Base-by-base conservation (phyloP, 371 early-diverging fungal genomes). In the Smittium culicis region DNA sequence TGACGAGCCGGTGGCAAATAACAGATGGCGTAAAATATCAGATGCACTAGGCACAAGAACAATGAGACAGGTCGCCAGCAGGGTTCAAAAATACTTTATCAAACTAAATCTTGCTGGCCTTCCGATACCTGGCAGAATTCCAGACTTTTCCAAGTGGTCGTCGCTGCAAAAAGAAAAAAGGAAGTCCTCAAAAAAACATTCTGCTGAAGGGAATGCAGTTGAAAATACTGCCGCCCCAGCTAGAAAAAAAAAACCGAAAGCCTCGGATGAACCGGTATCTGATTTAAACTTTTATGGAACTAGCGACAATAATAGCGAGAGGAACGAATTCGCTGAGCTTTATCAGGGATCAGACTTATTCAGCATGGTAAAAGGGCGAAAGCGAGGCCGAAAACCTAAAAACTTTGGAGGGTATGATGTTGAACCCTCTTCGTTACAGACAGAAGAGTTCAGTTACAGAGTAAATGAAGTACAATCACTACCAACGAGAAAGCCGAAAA, bases 31-130 rank as follows among this genome's bases (percentile, higher is more conserved):
- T 57, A 77, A 76, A 61, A 77, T 77, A 31, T 69, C 71, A n/a
- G 67, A 68, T 31, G 77, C 75, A 20, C 54, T 77, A 54, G 77
- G 77, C 33, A 77, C 77, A 0, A 74, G 77, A 45, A 77, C 71
- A 14, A 73, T 77, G 75, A 66, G 77, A 3, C 77, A 77, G 33
- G 77, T 77, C 14, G 76, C 77, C 24, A 77, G 77, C 33, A 75
- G 76, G n/a, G 77, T 77, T n/a, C 77, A 77, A 67, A 77, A 77
- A 58, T 77, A 77, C 67, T 77, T 77, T 72, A 76, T 77, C 67
- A 77, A 77, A 65, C 71, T 77, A 25, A 66, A 61, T 33, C 71
- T 69, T 35, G 77, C 76, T 14, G 77, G 77, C 2, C 64, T 77
- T 31, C 77, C 77, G 0, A 71, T 77, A 3, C 77, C 77, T 1